phyloP scores from a whole-genome alignment of 2,329 filamentous ascomycete genomes.

The Ophiocordyceps camponoti-leonardi region DNA sequence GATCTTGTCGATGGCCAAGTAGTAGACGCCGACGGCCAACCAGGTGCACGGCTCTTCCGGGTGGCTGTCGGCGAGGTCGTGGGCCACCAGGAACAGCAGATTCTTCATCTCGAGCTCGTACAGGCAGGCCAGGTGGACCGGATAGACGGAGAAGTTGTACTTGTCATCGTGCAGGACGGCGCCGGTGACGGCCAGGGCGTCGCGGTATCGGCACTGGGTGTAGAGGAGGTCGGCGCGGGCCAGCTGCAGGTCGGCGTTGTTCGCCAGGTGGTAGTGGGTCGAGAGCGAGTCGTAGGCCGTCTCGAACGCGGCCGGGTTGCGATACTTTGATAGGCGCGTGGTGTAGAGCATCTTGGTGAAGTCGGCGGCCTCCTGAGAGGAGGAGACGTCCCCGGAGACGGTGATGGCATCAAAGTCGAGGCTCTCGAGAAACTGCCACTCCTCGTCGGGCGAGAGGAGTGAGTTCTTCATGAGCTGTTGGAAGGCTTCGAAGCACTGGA shows the following conservation, averaged over 20 bases:
- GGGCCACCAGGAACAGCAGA: conserved; percentile 75
- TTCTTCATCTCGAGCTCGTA: conserved; percentile 80
- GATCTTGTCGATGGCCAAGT: conserved; percentile 75
- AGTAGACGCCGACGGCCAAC: conserved; percentile 90
- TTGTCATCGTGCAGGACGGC: conserved; percentile 68
- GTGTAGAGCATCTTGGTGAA: conserved; percentile 96
- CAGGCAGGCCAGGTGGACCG: conserved; percentile 78
- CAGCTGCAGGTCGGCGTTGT: conserved; percentile 80
- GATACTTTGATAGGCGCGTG: conserved; percentile 87
- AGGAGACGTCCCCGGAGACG: conserved; percentile 44
- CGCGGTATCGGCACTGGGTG: conserved; percentile 83
- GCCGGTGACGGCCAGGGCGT: conserved; percentile 71
- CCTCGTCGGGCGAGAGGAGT: conserved; percentile 74
- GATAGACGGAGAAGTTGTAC: conserved; percentile 79
- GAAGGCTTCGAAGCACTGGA: conserved; percentile 96
- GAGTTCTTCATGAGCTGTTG: conserved; percentile 96
- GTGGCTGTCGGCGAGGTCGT: conserved; percentile 82
- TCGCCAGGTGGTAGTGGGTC: conserved; percentile 75
- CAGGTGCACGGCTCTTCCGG: conserved; percentile 84
- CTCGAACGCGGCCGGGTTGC: conserved; percentile 67
- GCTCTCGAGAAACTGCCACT: conserved; percentile 76
- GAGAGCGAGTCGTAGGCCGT: conserved; percentile 79
- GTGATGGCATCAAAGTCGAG: conserved; percentile 77
- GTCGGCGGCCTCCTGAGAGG: conserved; percentile 72
- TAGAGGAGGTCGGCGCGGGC: conserved; percentile 83